Evolutionary conservation across 2,329 filamentous ascomycete species (phyloP).

Genomic region (Ilyonectria robusta): DNA sequence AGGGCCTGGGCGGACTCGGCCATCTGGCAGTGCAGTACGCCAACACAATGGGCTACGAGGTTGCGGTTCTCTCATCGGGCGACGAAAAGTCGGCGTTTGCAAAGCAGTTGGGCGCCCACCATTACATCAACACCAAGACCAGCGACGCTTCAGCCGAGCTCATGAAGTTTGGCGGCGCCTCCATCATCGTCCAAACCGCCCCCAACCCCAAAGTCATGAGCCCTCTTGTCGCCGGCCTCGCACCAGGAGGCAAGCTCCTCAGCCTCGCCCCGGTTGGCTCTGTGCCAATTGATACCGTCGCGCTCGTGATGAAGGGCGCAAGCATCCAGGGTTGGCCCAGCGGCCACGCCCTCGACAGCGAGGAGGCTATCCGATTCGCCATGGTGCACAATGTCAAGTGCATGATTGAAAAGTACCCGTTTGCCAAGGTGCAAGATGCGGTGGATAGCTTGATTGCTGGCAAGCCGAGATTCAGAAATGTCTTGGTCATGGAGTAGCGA

Average conservation of each 20-base stretch:
- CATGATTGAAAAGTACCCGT: constrained; percentile 74
- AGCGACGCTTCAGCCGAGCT: constrained; percentile 65
- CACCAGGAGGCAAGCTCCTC: constrained; percentile 69
- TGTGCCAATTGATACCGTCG: constrained; percentile 59
- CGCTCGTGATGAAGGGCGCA: constrained; percentile 65
- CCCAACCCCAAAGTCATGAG: constrained; percentile 70
- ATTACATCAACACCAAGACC: constrained; percentile 66
- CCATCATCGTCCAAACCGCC: constrained; percentile 73
- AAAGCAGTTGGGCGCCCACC: constrained; percentile 57
- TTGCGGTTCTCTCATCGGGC: constrained; percentile 77
- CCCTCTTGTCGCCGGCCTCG: constrained; percentile 68
- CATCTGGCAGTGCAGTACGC: constrained; percentile 85
- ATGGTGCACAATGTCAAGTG: constrained; percentile 73
- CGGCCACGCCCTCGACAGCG: constrained; percentile 73
- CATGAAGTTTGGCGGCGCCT: constrained; percentile 71
- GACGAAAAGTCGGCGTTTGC: constrained; percentile 79
- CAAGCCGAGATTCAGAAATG: constrained; percentile 62
- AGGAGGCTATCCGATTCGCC: constrained; percentile 78
- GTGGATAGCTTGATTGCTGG: constrained; percentile 58
- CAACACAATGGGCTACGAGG: constrained; percentile 80
- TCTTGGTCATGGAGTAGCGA: constrained; percentile 57
- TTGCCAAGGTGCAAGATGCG: constrained; percentile 65
- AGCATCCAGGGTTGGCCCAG: constrained; percentile 75
- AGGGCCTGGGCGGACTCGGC: constrained; percentile 83
- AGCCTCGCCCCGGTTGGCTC: constrained; percentile 67